Conservation (phyloP, 1,284 basidiomycete species). For the Irpex rosettiformis region DNA sequence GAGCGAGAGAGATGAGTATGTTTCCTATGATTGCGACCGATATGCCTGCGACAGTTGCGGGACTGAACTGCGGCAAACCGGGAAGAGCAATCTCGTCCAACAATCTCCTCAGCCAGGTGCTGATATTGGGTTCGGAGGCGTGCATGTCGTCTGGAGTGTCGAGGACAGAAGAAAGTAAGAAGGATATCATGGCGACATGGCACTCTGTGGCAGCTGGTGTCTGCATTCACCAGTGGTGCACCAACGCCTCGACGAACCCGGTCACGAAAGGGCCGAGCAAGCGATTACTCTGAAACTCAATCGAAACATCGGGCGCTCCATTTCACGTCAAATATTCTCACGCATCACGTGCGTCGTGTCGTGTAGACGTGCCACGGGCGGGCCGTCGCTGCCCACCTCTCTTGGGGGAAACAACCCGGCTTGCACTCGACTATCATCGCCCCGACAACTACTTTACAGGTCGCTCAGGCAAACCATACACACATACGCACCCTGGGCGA, state of each 20-base stretch:
- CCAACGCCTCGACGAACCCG: background rate
- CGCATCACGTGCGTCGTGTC: no score
- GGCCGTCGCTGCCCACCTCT: background rate
- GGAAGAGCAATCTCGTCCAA: constrained; percentile 23
- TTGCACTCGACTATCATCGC: background rate
- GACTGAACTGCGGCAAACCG: constrained; percentile 54
- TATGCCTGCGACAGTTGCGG: constrained; percentile 74
- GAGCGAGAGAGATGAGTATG: constrained; percentile 83
- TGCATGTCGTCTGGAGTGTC: background rate
- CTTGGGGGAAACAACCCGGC: background rate
- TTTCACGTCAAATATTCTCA: constrained; percentile 5
- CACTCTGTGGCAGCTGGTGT: background rate
- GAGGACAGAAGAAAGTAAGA: background rate
- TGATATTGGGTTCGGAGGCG: background rate
- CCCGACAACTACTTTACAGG: background rate
- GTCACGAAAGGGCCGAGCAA: no score
- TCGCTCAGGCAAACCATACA: no score
- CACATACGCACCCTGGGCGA: background rate
- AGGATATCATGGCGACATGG: background rate
- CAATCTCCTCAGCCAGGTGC: background rate
- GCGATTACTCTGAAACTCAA: no score
- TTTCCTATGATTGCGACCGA: constrained; percentile 83
- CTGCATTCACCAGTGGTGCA: no score
- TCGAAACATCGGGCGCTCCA: no score
- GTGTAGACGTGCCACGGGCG: no score